Conservation (phyloP, 352 stramenopile genomes). For the Pythium utonaiense region DNA sequence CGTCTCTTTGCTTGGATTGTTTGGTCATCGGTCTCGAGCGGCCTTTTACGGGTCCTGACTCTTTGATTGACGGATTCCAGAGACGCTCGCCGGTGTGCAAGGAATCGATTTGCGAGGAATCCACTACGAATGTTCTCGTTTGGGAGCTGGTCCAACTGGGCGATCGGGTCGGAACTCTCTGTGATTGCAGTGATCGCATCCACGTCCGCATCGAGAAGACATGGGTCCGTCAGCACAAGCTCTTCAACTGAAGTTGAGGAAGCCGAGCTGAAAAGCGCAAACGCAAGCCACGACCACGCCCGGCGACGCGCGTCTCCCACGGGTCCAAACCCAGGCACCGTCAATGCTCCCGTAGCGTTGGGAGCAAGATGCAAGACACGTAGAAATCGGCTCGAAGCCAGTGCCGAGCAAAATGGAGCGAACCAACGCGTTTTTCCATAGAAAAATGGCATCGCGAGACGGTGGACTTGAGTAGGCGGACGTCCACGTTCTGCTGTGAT, state of each 20-base stretch:
- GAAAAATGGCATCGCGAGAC: not conserved
- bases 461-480: not conserved
- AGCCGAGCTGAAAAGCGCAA: slow-evolving; percentile 2
- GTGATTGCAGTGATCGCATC: not conserved
- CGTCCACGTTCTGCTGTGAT: not conserved
- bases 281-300: slow-evolving; percentile 6
- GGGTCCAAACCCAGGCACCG: not conserved
- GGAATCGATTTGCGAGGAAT: not conserved
- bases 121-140: not conserved
- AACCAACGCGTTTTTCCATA: not conserved
- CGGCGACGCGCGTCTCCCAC: not conserved
- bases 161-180: not conserved
- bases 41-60: not conserved
- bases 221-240: not conserved
- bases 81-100: not conserved
- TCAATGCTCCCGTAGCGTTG: not conserved
- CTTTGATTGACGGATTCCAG: not conserved
- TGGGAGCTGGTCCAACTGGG: not conserved
- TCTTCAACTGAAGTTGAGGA: not conserved
- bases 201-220: not conserved
- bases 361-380: not conserved
- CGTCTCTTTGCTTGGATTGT: too few species aligned
- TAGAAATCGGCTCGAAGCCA: not conserved
- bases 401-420: slow-evolving; percentile 5
- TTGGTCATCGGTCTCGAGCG: too few species aligned